Evolutionary conservation across 768 basidiomycete species (phyloP).

Genomic region (Macrolepiota dolichaula): DNA sequence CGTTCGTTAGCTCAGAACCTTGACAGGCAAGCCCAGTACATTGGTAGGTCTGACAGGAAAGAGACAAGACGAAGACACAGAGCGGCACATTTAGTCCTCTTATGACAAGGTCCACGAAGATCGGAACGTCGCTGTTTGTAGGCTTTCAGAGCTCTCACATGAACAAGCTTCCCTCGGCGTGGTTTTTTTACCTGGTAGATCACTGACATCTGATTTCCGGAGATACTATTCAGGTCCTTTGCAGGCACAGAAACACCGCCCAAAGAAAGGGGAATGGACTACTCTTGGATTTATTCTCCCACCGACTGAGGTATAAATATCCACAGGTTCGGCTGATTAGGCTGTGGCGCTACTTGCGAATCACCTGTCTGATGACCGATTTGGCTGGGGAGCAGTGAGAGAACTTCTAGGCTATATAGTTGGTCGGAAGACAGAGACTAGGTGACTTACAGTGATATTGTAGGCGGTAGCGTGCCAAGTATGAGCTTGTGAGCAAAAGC

Average conservation of each 20-base stretch:
- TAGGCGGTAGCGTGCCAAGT: not conserved
- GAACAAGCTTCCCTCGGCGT: not conserved
- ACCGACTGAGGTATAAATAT: slow-evolving; percentile 5
- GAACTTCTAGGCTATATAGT: not conserved
- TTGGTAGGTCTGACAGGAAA: not conserved
- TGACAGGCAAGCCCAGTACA: not conserved
- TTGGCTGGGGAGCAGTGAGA: not conserved
- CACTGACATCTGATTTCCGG: slow-evolving; percentile 3
- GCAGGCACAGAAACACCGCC: slow-evolving; percentile 10
- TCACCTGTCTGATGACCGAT: not conserved
- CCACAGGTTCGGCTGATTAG: not conserved
- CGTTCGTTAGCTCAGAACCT: not conserved
- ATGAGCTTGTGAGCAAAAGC: not conserved
- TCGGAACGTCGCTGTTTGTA: not conserved
- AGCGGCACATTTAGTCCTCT: not conserved
- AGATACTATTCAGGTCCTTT: not conserved
- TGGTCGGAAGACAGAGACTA: not conserved
- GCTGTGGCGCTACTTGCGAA: slow-evolving; percentile 3
- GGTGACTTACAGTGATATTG: not conserved
- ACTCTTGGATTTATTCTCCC: slow-evolving; percentile 2
- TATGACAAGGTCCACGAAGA: not conserved
- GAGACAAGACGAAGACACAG: not conserved
- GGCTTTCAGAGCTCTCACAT: not conserved
- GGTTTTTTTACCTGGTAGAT: not conserved
- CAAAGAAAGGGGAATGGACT: not conserved